Conservation (phyloP, 2,329 filamentous ascomycete genomes). For the Aspergillus vadensis region DNA sequence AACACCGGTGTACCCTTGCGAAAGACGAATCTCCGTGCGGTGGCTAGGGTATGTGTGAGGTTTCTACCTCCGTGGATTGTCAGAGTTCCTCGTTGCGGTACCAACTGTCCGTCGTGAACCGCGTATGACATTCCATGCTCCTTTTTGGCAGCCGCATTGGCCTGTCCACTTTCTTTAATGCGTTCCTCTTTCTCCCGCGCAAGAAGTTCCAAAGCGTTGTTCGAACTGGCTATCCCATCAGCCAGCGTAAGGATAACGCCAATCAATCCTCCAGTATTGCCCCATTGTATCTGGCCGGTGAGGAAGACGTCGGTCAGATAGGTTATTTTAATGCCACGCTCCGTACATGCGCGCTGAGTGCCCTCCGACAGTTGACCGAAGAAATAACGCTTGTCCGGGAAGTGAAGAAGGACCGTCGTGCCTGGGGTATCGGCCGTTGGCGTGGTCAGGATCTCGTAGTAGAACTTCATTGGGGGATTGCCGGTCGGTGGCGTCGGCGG, state of each 20-base stretch:
- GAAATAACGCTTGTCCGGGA: constrained; percentile 79
- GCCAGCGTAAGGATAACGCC: constrained; percentile 84
- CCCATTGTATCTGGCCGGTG: constrained; percentile 75
- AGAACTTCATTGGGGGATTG: constrained; percentile 65
- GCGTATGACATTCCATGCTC: constrained; percentile 32
- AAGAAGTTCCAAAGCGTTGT: constrained; percentile 47
- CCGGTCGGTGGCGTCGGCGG: constrained; percentile 2
- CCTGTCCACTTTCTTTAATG: constrained; percentile 20
- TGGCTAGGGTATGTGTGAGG: constrained; percentile 76
- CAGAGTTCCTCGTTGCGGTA: constrained; percentile 45
- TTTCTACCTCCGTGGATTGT: constrained; percentile 81
- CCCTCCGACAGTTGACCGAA: constrained; percentile 84
- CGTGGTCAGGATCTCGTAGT: constrained; percentile 73
- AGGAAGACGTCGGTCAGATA: constrained; percentile 79
- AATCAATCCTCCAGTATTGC: constrained; percentile 75
- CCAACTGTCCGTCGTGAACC: constrained; percentile 26
- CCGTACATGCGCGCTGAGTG: constrained; percentile 73
- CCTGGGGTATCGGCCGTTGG: constrained; percentile 88
- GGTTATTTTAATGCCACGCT: constrained; percentile 65
- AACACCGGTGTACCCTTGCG: constrained; percentile 76
- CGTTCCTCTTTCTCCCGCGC: constrained; percentile 42
- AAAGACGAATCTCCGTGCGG: constrained; percentile 81
- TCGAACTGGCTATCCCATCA: constrained; percentile 59
- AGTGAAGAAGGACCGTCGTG: constrained; percentile 74
- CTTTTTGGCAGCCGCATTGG: constrained; percentile 25